Conservation (phyloP, 2,329 filamentous ascomycete genomes). For the Colletotrichum filicis region DNA sequence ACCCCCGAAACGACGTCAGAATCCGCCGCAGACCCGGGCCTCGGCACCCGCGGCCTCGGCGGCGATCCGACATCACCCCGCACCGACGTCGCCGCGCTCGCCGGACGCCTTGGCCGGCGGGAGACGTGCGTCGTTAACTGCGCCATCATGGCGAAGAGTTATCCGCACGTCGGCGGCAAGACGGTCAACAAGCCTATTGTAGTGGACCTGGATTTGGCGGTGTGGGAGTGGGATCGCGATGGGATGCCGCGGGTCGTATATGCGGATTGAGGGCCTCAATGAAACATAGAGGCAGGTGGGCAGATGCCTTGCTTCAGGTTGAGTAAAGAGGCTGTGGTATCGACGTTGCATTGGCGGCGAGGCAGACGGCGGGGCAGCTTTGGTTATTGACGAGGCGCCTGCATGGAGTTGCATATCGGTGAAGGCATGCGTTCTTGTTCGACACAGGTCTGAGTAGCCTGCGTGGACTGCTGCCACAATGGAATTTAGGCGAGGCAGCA, state of each 20-base stretch:
- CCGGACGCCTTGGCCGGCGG: slow-evolving; percentile 56
- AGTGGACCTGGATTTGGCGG: slow-evolving; percentile 81
- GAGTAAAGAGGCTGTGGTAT: neutral
- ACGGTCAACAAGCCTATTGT: slow-evolving; percentile 83
- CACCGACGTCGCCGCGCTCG: slow-evolving; percentile 53
- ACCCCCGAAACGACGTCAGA: neutral
- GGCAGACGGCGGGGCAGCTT: too few species aligned
- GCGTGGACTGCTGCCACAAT: neutral
- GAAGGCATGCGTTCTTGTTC: neutral
- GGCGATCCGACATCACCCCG: slow-evolving; percentile 52
- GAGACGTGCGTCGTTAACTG: slow-evolving; percentile 88
- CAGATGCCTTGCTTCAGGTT: neutral
- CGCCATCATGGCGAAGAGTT: slow-evolving; percentile 76
- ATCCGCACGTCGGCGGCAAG: slow-evolving; percentile 71
- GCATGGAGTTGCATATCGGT: neutral
- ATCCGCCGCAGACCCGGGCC: slow-evolving; percentile 34
- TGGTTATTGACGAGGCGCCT: neutral
- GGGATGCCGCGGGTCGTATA: neutral
- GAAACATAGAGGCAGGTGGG: neutral
- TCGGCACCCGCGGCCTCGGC: slow-evolving; percentile 51
- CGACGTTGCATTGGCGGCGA: neutral
- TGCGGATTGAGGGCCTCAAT: neutral
- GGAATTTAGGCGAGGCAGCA: neutral
- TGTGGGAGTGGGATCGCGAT: slow-evolving; percentile 53
- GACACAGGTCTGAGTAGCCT: neutral